Evolutionary conservation across 176 grass and related monocot species (phyloP).

Genomic region (Poa annua): DNA sequence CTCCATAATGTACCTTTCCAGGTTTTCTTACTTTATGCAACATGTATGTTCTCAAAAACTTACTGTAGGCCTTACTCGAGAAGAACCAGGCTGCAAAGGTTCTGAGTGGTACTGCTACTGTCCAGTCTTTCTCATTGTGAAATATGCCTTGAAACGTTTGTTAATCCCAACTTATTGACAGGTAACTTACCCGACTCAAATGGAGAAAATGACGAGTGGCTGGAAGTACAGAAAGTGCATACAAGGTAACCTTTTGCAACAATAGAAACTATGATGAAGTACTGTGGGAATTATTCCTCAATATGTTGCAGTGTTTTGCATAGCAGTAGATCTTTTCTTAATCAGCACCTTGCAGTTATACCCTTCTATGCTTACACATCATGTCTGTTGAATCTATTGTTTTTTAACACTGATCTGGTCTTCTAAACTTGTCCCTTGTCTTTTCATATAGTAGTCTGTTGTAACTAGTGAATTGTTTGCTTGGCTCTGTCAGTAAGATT

Average conservation of each 20-base stretch:
- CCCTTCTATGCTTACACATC: neutral
- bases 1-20: neutral
- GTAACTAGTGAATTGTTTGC: no score
- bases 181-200: slow-evolving; percentile 43
- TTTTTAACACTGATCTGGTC: no score
- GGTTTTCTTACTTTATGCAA: slow-evolving; percentile 31
- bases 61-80: slow-evolving; percentile 76
- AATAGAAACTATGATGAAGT: neutral
- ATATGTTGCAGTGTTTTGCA: slow-evolving; percentile 9
- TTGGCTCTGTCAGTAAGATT: neutral
- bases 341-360: neutral
- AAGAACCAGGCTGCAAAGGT: slow-evolving; percentile 56
- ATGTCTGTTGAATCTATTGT: no score
- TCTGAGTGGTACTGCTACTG: slow-evolving; percentile 9
- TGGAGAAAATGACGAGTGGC: slow-evolving; percentile 71
- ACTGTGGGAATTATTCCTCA: slow-evolving; percentile 15
- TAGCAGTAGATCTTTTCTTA: neutral
- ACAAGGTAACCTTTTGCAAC: slow-evolving; percentile 56
- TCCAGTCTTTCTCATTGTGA: slow-evolving; percentile 21
- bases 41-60: slow-evolving; percentile 15
- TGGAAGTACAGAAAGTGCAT: slow-evolving; percentile 61
- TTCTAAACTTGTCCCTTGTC: no score
- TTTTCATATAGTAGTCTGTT: no score
- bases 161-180: slow-evolving; percentile 38
- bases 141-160: slow-evolving; percentile 9